Base-by-base conservation (phyloP, 768 basidiomycete species). In the Phlebiopsis flavidoalba region DNA sequence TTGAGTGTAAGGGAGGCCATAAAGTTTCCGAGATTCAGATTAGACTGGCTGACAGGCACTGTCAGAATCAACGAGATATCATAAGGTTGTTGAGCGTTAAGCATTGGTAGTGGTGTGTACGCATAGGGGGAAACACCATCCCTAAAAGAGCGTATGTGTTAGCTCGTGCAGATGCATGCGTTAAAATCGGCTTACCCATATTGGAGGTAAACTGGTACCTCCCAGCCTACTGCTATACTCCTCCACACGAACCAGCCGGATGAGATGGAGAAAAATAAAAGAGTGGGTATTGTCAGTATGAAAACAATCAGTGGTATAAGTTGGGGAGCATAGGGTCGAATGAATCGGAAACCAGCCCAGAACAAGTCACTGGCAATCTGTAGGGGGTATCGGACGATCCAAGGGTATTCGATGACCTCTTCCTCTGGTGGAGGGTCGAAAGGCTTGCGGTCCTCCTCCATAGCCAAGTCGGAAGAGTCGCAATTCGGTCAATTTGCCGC, bases 21-120 rank as follows among this genome's bases (percentile, higher is more conserved):
- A 72, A 93, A 94, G 71, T 94, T 94, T 46, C 92, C 92, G 2
- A 94, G 82, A 4, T 77, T 85, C 66, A 82, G 76, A 73, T 91
- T 93, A 21, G 85, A 72, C 60, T 86, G 83, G 17, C 81, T 80
- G 3, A 83, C 77, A 11, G 92, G 92, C 7, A 93, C 76, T 31
- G 75, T 71, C 15, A 94, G 75, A 57, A 83, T 81, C 15, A 93
- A 73, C 48, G 84, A 85, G 54, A 94, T 76, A 63, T 91, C 85
- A 59, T 93, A 94, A n/a, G 82, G 82, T 63, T 93, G 91, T 40
- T 79, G 74, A 17, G 81, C 67, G 54, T 80, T 78, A 33, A 93
- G 75, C 12, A 70, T 60, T 1, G 84, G 81, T 0, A 93, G 71
- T 0, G 71, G 60, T 3, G 79, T 67, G 43, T 83, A 75, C 5